Evolutionary conservation across 306 rosid genomes (phyloP).

Genomic region (Sicyos edulis): DNA sequence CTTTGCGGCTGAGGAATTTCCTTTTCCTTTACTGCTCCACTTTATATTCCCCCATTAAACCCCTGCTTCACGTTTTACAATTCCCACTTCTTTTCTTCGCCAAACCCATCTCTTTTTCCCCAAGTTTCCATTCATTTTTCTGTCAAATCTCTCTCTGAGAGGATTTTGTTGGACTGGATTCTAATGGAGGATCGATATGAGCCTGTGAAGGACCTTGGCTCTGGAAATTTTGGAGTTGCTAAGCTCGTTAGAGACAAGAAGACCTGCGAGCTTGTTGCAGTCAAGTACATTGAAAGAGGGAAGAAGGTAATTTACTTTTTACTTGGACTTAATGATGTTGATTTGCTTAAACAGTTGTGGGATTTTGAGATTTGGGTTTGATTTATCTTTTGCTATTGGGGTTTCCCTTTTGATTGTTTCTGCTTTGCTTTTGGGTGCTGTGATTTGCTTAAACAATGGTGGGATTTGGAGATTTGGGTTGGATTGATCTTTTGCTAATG

Average conservation of each 20-base stretch:
- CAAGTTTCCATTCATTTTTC: neutral
- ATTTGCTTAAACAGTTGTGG: too few species aligned
- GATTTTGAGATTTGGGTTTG: too few species aligned
- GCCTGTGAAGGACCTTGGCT: conserved; percentile 71
- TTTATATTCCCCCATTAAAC: neutral
- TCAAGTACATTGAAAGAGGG: conserved; percentile 85
- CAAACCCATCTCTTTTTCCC: neutral
- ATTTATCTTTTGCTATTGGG: too few species aligned
- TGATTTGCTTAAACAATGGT: neutral
- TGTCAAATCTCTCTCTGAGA: neutral
- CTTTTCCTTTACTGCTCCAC: neutral
- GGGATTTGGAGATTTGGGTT: conserved; percentile 12
- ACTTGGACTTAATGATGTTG: neutral
- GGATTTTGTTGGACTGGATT: conserved; percentile 15
- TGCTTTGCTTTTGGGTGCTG: neutral
- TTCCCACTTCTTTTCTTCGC: neutral
- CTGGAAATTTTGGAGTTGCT: conserved; percentile 83
- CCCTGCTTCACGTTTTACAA: conserved; percentile 14
- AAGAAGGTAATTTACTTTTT: conserved; percentile 40
- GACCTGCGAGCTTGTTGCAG: conserved; percentile 76
- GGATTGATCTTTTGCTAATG: neutral
- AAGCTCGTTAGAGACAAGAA: conserved; percentile 74
- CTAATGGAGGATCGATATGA: conserved; percentile 73
- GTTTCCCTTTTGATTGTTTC: too few species aligned
- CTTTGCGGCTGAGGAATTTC: conserved; percentile 3